These are phyloP conservation scores for Heliocybe sulcata DNA, from an alignment of 1,284 basidiomycete species.

Conservation along the genomic window DNA sequence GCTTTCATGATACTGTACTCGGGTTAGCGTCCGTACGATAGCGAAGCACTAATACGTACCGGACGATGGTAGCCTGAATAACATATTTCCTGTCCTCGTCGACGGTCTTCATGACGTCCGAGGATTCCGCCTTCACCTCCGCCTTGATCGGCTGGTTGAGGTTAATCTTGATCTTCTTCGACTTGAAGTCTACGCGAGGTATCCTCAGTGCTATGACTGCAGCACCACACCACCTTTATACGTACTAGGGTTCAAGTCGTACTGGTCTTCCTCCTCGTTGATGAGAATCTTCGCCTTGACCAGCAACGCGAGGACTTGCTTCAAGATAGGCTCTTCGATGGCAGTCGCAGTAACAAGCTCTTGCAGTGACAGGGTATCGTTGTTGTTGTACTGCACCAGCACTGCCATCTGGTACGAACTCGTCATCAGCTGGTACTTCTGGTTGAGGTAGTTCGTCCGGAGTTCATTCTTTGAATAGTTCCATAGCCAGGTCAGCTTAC, in stretches of 20 bases:
- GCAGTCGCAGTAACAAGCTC: slow-evolving; percentile 82
- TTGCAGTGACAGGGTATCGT: slow-evolving; percentile 76
- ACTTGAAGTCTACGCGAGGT: slow-evolving; percentile 73
- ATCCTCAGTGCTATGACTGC: neutral
- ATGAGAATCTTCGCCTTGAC: slow-evolving; percentile 89
- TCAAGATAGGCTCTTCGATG: slow-evolving; percentile 79
- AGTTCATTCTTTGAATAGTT: slow-evolving; percentile 97
- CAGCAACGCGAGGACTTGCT: slow-evolving; percentile 77
- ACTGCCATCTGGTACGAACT: slow-evolving; percentile 96
- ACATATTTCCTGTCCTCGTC: slow-evolving; percentile 98
- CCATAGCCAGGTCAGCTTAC: slow-evolving; percentile 97
- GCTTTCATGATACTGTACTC: slow-evolving; percentile 89
- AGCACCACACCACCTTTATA: slow-evolving; percentile 8
- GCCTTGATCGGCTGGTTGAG: slow-evolving; percentile 93
- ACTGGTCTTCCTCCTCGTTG: slow-evolving; percentile 81
- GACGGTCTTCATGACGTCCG: slow-evolving; percentile 90
- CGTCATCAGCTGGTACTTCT: slow-evolving; percentile 96
- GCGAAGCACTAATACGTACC: slow-evolving; percentile 40
- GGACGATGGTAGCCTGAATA: slow-evolving; percentile 96
- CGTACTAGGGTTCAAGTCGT: slow-evolving; percentile 90
- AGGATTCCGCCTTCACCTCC: slow-evolving; percentile 88
- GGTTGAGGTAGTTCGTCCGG: slow-evolving; percentile 85
- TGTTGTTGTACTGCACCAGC: slow-evolving; percentile 89
- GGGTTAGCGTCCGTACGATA: neutral
- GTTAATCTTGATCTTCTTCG: slow-evolving; percentile 94